Evolutionary conservation across 352 stramenopile genomes (phyloP).

Genomic region (Pythium insidiosum): DNA sequence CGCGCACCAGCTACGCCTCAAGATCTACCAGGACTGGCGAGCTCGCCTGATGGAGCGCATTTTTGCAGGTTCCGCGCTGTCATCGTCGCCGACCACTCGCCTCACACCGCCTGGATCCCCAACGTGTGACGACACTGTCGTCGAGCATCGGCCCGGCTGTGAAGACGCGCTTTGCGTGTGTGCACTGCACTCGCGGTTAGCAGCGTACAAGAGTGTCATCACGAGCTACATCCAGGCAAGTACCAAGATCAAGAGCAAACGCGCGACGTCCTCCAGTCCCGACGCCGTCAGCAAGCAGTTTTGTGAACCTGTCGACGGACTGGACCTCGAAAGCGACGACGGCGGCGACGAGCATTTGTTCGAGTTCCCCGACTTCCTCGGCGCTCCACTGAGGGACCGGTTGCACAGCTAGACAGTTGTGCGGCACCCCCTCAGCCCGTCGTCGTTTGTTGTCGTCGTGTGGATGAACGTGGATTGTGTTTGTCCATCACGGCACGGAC

Average conservation of each 20-base stretch:
- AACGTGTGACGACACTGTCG: too few relatives aligned
- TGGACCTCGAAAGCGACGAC: conserved; percentile 29
- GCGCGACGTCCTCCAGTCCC: conserved; percentile 1
- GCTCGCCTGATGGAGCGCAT: conserved; percentile 63
- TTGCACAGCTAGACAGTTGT: conserved; percentile 10
- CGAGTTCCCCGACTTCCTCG: conserved; percentile 46
- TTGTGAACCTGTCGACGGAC: background rate
- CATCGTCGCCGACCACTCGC: conserved; percentile 16
- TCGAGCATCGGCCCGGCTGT: conserved; percentile 8
- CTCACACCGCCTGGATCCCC: background rate
- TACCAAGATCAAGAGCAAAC: conserved; percentile 34
- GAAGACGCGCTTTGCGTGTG: conserved; percentile 28
- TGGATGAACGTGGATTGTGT: conserved; percentile 1
- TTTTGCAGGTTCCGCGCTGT: conserved; percentile 39
- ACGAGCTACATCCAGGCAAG: conserved; percentile 49
- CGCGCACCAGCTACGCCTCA: conserved; percentile 61
- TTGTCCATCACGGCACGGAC: too few relatives aligned
- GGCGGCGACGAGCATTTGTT: conserved; percentile 30
- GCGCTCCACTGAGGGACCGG: conserved; percentile 10
- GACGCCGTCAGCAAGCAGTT: conserved; percentile 3
- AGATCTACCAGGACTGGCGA: conserved; percentile 82
- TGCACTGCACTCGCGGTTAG: conserved; percentile 36
- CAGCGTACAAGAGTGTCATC: conserved; percentile 48
- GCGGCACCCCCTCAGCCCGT: background rate
- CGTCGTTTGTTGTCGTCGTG: too few relatives aligned